Conservation (phyloP, 2,329 filamentous ascomycete species). For the Fusarium armeniacum region DNA sequence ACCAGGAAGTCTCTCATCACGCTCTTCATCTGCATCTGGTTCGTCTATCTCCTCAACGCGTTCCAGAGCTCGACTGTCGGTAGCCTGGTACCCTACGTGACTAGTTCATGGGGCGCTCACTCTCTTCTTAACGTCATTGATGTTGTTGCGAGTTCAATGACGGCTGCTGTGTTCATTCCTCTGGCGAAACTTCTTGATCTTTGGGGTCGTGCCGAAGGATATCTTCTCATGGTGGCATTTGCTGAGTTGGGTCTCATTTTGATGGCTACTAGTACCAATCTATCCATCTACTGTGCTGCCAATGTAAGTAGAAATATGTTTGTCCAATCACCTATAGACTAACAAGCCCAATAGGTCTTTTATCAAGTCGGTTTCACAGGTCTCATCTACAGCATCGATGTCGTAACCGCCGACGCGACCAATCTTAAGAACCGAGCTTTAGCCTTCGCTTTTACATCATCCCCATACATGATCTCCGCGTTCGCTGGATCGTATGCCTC, state of each 20-base stretch:
- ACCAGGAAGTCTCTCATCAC: slow-evolving; percentile 10
- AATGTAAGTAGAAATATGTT: slow-evolving; percentile 50
- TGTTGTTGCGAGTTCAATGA: slow-evolving; percentile 23
- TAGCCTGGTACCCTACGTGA: slow-evolving; percentile 16
- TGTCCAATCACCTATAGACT: accelerated
- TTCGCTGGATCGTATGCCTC: slow-evolving; percentile 57
- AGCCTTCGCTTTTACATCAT: slow-evolving; percentile 57
- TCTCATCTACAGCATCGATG: slow-evolving; percentile 22
- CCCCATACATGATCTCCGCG: slow-evolving; percentile 62
- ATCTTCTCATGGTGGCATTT: slow-evolving; percentile 29
- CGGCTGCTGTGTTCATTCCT: slow-evolving; percentile 14
- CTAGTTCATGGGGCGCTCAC: slow-evolving; percentile 9
- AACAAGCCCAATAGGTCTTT: background rate
- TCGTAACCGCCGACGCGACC: slow-evolving; percentile 25
- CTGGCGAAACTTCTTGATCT: slow-evolving; percentile 28
- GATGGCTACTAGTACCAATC: slow-evolving; percentile 68
- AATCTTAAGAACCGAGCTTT: slow-evolving; percentile 23
- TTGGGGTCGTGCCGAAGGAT: slow-evolving; percentile 27
- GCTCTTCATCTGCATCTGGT: slow-evolving; percentile 30
- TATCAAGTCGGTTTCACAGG: slow-evolving; percentile 25
- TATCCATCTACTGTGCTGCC: slow-evolving; percentile 64
- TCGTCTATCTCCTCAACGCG: slow-evolving; percentile 19
- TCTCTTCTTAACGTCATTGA: slow-evolving; percentile 23
- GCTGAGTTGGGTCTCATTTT: slow-evolving; percentile 66
- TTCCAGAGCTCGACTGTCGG: slow-evolving; percentile 57